Base-by-base conservation (phyloP, 2,329 filamentous ascomycete genomes). In the Cladosporium colombiae region DNA sequence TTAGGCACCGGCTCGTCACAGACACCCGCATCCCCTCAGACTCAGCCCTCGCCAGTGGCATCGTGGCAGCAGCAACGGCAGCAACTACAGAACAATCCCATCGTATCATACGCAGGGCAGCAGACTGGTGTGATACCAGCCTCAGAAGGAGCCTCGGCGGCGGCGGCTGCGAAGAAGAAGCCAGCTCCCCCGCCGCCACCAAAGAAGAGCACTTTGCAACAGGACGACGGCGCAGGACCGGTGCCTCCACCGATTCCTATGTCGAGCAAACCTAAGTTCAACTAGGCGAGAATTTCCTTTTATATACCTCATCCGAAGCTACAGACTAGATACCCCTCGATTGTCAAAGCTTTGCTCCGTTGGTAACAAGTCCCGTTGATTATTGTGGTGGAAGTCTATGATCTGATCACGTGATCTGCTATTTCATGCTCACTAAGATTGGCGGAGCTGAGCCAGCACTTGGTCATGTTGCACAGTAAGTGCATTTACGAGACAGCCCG, bases 11-110 rank as follows among this genome's bases (percentile, higher is more conserved):
- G 76, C 8, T 72, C 77, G 5, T 68, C 74, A n/a, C 61, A 70
- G 18, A 29, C 72, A 4, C 21, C 49, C 50, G 62, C 63, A 13
- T 5, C 11, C 1, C n/a, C 27, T 33, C 66, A 62, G 60, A 18
- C 46, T 55, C 44, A 49, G 13, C 57, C 52, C 13, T 68, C 71
- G 16, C 78, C 83, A 66, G 87, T 87, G 21, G 89, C 88, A 2
- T 85, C 87, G 0, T 88, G 85, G 81, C 84, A 85, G 2, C 85
- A 91, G 66, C 86, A 86, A 71, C 14, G 35, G 1, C 84, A 85
- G 21, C 37, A 59, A 27, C 29, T 29, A 29, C 29, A 33, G 29
- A 29, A 31, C 27, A 64, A 18, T 18, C 27, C 61, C 27, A 27
- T 52, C 14, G 6, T 50, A 3, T 55, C 31, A 16, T 60, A 59